Percentiles rank a stretch among this genome's conserved stretches.
Conservation (phyloP, 1,139 yeast genomes). For the Eremothecium sinecaudum region DNA sequence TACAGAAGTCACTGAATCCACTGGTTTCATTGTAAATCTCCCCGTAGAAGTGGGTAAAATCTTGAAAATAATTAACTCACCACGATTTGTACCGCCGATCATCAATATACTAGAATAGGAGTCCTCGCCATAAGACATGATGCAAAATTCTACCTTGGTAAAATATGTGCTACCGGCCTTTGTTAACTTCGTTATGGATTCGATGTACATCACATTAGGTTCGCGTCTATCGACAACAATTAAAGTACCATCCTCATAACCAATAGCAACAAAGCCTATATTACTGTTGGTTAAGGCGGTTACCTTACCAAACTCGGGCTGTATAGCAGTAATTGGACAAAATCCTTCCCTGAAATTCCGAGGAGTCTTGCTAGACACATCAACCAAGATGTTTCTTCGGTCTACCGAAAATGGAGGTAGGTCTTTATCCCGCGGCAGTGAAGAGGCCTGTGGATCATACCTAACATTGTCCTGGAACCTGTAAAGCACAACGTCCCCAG, state of each 20-base stretch:
- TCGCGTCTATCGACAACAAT: conserved; percentile 77
- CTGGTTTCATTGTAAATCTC: conserved; percentile 52
- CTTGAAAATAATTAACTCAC: conserved; percentile 61
- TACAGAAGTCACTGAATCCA: conserved; percentile 42
- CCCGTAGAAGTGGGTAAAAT: conserved; percentile 62
- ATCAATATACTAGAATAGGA: conserved; percentile 65
- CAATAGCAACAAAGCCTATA: conserved; percentile 79
- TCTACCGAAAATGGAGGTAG: conserved; percentile 30
- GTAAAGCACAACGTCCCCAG: conserved; percentile 70
- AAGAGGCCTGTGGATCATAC: conserved; percentile 31
- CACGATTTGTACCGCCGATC: conserved; percentile 70
- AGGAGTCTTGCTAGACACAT: conserved; percentile 35
- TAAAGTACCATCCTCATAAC: conserved; percentile 66
- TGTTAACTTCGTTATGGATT: conserved; percentile 29
- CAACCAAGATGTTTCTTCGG: conserved; percentile 26
- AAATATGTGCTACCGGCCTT: conserved; percentile 32
- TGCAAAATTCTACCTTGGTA: conserved; percentile 63
- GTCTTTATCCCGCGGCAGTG: conserved; percentile 23
- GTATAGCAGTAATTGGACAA: conserved; percentile 55
- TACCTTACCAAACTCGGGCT: conserved; percentile 39
- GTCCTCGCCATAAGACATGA: conserved; percentile 52
- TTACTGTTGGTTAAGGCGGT: conserved; percentile 60
- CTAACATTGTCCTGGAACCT: conserved; percentile 53
- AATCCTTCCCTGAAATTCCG: conserved; percentile 50
- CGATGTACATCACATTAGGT: conserved; percentile 65